phyloP scores from a whole-genome alignment of 108 stramenopile genomes.

The Epithemia pelagica region DNA sequence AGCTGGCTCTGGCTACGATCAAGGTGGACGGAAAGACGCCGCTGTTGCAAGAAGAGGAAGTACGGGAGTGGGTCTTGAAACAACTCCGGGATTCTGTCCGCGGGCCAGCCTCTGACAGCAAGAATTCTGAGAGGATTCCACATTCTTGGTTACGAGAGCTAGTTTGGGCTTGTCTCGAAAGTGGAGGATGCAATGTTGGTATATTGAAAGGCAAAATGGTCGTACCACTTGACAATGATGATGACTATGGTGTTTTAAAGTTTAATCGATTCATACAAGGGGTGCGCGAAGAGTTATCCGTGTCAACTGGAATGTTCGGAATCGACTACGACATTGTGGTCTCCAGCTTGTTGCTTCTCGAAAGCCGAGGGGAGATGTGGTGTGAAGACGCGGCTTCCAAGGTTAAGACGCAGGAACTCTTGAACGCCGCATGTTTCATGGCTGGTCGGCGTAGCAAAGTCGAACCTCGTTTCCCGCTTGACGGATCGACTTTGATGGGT shows the following conservation, averaged over 20 bases:
- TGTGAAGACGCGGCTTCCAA: not conserved
- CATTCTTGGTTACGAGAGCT: slow-evolving; percentile 53
- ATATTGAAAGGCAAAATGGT: not conserved
- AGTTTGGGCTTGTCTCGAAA: slow-evolving; percentile 37
- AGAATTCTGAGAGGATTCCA: slow-evolving; percentile 16
- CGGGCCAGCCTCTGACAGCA: not conserved
- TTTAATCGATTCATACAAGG: not conserved
- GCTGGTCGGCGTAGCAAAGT: slow-evolving; percentile 44
- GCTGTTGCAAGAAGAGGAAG: slow-evolving; percentile 53
- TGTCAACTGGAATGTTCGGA: slow-evolving; percentile 22
- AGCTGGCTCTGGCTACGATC: slow-evolving; percentile 43
- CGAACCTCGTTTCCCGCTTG: slow-evolving; percentile 43
- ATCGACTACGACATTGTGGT: slow-evolving; percentile 76
- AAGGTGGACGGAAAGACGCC: slow-evolving; percentile 45
- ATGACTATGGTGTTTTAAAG: not conserved
- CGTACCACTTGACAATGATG: not conserved
- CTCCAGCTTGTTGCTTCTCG: slow-evolving; percentile 50
- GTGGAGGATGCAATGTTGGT: slow-evolving; percentile 42
- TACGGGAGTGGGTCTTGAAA: slow-evolving; percentile 52
- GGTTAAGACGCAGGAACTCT: slow-evolving; percentile 49
- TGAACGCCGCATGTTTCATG: slow-evolving; percentile 65
- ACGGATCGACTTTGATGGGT: slow-evolving; percentile 46
- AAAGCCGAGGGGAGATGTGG: slow-evolving; percentile 22
- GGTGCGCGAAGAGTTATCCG: not conserved
- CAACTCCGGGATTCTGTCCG: slow-evolving; percentile 30